Evolutionary conservation across 2,329 filamentous ascomycete species (phyloP).

Genomic region (Xylaria sp.): DNA sequence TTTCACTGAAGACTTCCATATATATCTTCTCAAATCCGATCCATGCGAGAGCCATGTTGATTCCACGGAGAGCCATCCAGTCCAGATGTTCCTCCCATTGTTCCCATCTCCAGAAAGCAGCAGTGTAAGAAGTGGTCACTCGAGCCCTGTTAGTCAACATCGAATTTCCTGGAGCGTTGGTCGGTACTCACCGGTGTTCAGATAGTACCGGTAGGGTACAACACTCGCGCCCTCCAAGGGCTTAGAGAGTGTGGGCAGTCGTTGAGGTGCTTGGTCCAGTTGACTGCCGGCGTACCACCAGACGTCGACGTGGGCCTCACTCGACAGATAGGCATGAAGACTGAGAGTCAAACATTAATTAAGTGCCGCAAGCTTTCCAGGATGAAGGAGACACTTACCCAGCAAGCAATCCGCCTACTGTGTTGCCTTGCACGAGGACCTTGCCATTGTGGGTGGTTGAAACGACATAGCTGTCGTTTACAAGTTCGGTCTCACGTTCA

Average conservation of each 20-base stretch:
- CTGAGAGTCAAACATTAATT: slow-evolving; percentile 4
- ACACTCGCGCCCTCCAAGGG: slow-evolving; percentile 15
- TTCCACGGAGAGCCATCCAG: slow-evolving; percentile 20
- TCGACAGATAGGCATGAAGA: slow-evolving; percentile 18
- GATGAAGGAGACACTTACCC: slow-evolving; percentile 8
- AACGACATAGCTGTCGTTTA: slow-evolving; percentile 17
- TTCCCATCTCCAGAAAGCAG: slow-evolving; percentile 19
- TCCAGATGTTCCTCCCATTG: slow-evolving; percentile 21
- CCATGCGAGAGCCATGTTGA: slow-evolving; percentile 20
- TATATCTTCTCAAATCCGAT: slow-evolving; percentile 22
- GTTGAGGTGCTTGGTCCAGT: slow-evolving; percentile 11
- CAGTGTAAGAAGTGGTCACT: slow-evolving; percentile 22
- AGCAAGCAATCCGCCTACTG: slow-evolving; percentile 11
- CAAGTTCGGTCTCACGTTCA: slow-evolving; percentile 1
- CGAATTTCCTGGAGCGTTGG: not conserved
- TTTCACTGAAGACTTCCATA: slow-evolving; percentile 20
- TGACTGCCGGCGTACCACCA: slow-evolving; percentile 22
- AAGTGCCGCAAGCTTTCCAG: not conserved
- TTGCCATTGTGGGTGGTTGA: slow-evolving; percentile 11
- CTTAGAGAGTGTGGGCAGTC: slow-evolving; percentile 12
- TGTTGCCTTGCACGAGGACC: slow-evolving; percentile 18
- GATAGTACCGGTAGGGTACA: slow-evolving; percentile 20
- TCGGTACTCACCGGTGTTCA: slow-evolving; percentile 18
- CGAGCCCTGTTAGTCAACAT: slow-evolving; percentile 3
- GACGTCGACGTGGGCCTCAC: slow-evolving; percentile 17